Evolutionary conservation across 2,329 filamentous ascomycete genomes (phyloP), one percentile per base, ranked within the genome.

Genomic region (Myriosclerotinia duriaeana): DNA sequence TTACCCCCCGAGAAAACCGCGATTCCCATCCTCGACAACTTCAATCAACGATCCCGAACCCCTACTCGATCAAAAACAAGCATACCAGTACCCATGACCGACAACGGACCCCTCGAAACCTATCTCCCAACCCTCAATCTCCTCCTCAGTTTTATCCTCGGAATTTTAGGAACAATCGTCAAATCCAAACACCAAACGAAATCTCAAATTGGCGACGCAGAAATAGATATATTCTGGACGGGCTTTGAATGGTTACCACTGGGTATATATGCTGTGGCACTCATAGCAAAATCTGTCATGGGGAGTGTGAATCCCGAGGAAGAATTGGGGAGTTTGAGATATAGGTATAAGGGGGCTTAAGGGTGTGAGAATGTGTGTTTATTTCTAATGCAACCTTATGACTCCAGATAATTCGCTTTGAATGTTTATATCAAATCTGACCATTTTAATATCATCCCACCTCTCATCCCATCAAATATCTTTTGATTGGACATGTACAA

Each of bases 321-420:
- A 69, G 89, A 90, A 73, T 77, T 93, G 72, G 79, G 83, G 59
- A 79, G 78, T 64, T 79, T 91, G 73, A 85, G 80, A 75, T 91
- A 91, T 78, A 81, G 83, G 64, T 89, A 86, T 74, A 91, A 89
- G 74, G 88, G 89, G 3, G 89, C 88, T 53, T 90, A 72, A 20
- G 22, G 38, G 22, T 64, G 40, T 36, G 9, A 1, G 42, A 46
- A 20, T 20, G 6, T 20, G 15, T 20, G 17, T 17, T 17, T 17
- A 46, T 4, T n/a, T 22, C 20, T 5, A 9, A 22, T 0, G 12
- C 20, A 34, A 36, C 17, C 1, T 22, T 20, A 12, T 48, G 22
- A 38, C 12, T 36, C 14, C 5, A 14, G 15, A 40, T 2, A 12
- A 26, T 20, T 26, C 5, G 6, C 7, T 55, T 15, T 42, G 14